A percentile compares a stretch with the other conserved stretches of the same genome.
Conservation (phyloP, 805 yeast species). For the Isabelozyma heimii region DNA sequence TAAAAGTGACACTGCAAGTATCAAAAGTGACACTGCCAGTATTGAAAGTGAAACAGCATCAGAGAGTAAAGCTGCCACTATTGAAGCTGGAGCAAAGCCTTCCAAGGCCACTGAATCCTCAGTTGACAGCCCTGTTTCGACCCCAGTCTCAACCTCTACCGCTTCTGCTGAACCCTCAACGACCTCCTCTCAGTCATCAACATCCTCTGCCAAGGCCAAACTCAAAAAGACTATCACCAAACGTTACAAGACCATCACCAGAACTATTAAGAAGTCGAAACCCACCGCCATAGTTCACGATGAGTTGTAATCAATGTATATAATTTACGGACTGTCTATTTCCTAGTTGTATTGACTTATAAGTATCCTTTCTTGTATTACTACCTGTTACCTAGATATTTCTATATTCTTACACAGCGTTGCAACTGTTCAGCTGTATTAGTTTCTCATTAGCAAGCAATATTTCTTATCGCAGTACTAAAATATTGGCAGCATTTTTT, state of each 20-base stretch:
- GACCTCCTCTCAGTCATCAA: too few species aligned
- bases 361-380: too few species aligned
- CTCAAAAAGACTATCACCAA: not conserved
- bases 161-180: not conserved
- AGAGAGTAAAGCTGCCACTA: not conserved
- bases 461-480: too few species aligned
- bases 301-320: slow-evolving; percentile 5
- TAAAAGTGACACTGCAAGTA: not conserved
- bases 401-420: too few species aligned
- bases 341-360: too few species aligned
- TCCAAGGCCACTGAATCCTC: not conserved
- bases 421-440: too few species aligned
- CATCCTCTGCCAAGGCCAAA: not conserved
- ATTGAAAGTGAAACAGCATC: not conserved
- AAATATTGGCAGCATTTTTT: too few species aligned
- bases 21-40: not conserved
- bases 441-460: too few species aligned
- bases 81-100: not conserved
- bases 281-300: slow-evolving; percentile 5
- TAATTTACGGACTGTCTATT: not conserved
- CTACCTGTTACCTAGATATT: too few species aligned
- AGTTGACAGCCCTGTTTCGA: not conserved
- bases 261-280: not conserved
- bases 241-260: not conserved
- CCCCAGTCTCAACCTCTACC: not conserved